phyloP scores from a whole-genome alignment of 495 filamentous ascomycete species.

The Platismatia glauca region DNA sequence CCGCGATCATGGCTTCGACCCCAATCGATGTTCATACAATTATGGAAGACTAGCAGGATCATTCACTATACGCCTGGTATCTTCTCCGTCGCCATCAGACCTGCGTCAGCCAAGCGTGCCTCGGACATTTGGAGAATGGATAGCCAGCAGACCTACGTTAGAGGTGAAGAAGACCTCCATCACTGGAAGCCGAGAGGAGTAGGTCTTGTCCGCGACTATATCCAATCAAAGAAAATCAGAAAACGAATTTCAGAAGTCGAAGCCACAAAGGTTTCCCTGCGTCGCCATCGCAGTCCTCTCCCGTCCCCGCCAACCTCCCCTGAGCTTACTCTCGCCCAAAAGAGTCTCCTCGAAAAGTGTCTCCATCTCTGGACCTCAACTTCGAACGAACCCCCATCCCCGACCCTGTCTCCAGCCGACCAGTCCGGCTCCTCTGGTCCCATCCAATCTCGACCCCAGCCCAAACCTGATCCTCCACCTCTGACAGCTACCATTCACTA shows the following conservation, averaged over 20 bases:
- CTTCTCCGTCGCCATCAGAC: conserved; percentile 77
- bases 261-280: conserved; percentile 48
- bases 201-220: conserved; percentile 76
- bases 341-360: conserved; percentile 56
- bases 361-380: conserved; percentile 66
- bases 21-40: conserved; percentile 73
- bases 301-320: conserved; percentile 19
- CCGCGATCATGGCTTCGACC: conserved; percentile 76
- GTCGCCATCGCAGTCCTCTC: conserved; percentile 10
- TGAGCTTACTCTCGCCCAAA: conserved; percentile 47
- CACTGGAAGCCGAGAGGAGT: conserved; percentile 85
- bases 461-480: conserved; percentile 18
- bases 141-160: conserved; percentile 85
- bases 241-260: conserved; percentile 77
- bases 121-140: conserved; percentile 97
- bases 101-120: conserved; percentile 79
- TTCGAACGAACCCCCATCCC: conserved; percentile 54
- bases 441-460: conserved; percentile 26
- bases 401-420: conserved; percentile 65
- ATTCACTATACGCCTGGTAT: conserved; percentile 78
- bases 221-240: conserved; percentile 60
- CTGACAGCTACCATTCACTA: conserved; percentile 21
- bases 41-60: conserved; percentile 77
- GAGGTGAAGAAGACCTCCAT: conserved; percentile 78
- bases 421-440: conserved; percentile 41